Base-by-base conservation (phyloP, 2,329 filamentous ascomycete genomes). In the Colletotrichum limetticola region DNA sequence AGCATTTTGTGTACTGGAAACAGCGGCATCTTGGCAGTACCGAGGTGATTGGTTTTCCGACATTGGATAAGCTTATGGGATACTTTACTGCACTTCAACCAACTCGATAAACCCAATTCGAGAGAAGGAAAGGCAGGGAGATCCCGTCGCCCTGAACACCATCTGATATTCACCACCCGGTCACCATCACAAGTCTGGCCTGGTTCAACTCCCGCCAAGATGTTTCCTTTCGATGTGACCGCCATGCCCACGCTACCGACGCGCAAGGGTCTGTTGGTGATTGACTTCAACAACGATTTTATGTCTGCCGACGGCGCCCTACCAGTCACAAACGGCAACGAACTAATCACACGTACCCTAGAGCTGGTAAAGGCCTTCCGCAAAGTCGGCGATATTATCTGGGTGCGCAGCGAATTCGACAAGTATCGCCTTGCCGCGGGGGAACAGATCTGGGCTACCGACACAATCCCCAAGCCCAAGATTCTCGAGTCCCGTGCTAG, bases 261-360 rank as follows among this genome's bases (percentile, higher is more conserved):
- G 9, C 87, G 91, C 64, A 90, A 89, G 83, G 96, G 94, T 1
- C 87, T 99, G 56, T 86, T 98, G 24, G 85, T 97, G 22, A 88
- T 98, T 75, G 96, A 98, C 78, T 90, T 97, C 46, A 97, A 98
- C 79, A 95, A 97, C 78, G 96, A 98, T 81, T 98, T 98, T 78
- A 84, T 97, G 71, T 87, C 90, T 7, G 83, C 89, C 1, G 87
- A 90, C 63, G 93, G 94, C 67, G 89, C 91, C 30, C 83, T 98
- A 24, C 88, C 91, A 14, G 90, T 95, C 63, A 85, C 85, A 46
- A 87, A 90, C 56, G 90, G 91, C 3, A 82, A 88, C 4, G 89
- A 90, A 11, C 94, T 95, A 74, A 81, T 97, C 57, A 87, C 92
- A 52, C 90, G 90, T 32, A 89, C 95, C 55, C 84, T 91, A 24